Evolutionary conservation across 805 yeast genomes (phyloP), one percentile per base, ranked within the genome.

Genomic region (Torulaspora maleeae): DNA sequence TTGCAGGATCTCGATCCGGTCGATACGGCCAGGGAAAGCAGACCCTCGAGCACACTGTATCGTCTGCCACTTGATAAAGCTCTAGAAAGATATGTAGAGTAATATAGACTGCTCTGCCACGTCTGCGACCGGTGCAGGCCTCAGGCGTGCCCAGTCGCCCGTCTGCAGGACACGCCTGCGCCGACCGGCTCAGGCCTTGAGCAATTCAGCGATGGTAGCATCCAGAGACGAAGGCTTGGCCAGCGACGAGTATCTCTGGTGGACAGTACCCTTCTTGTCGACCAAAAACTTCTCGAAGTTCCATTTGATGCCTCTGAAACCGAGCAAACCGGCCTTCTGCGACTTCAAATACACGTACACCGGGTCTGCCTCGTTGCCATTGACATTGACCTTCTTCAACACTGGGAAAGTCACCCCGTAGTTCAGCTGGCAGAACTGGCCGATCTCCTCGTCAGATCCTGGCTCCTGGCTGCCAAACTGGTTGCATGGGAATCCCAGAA

Each of bases 341-440:
- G 71, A 60, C 73, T 93, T 93, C 62, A 91, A 76, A 72, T 66
- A 91, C 56, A 76, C 71, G 71, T 80, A 91, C 32, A 91, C 89
- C 13, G 91, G 86, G 59, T 84, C 88, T 19, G 86, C 81, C 36
- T 80, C 69, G 50, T 75, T 67, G 37, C 99, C 99, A 65, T 91
- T 91, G 54, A 93, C 98, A 34, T 89, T 88, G 48, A 88, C 66
- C 74, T 90, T 93, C 64, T 77, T 75, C 77, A 91, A 71, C 30
- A 91, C 76, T 15, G 96, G 96, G 82, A 91, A 91, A 19, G 84
- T 73, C 39, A 91, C 97, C 46, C 96, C 96, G 64, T 81, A 93
- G 72, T 87, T 89, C 58, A 80, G 38, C 34, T 76, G 67, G 67
- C 96, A 88, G 70, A 85, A 86, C 38, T 73, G 65, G 13, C 79